phyloP scores from a whole-genome alignment of 148 eudicot genomes.

The Dysphania ambrosioides region DNA sequence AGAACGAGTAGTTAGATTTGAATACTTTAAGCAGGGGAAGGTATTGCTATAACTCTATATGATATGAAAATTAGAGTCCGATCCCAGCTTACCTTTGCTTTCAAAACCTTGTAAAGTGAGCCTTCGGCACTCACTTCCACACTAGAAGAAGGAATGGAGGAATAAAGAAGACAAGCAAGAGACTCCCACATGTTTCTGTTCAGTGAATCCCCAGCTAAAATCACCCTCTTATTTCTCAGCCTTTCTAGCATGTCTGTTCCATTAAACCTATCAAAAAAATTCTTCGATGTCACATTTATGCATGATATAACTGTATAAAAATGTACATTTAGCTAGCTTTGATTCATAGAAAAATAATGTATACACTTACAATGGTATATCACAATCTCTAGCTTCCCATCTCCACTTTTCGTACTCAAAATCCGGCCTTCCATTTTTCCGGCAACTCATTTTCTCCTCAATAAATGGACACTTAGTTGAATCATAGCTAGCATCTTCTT shows the following conservation, averaged over 20 bases:
- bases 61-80: slow-evolving; percentile 39
- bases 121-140: slow-evolving; percentile 28
- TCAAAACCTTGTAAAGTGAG: slow-evolving; percentile 34
- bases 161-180: slow-evolving; percentile 49
- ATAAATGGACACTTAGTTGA: slow-evolving; percentile 6
- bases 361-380: slow-evolving; percentile 9
- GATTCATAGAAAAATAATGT: background rate
- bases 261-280: slow-evolving; percentile 32
- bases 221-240: slow-evolving; percentile 44
- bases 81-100: slow-evolving; percentile 31
- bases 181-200: slow-evolving; percentile 56
- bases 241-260: slow-evolving; percentile 42
- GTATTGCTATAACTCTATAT: too few relatives aligned
- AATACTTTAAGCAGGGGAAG: background rate
- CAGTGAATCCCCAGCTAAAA: slow-evolving; percentile 48
- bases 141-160: slow-evolving; percentile 40
- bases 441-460: slow-evolving; percentile 13
- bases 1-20: too few relatives aligned
- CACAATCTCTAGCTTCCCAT: slow-evolving; percentile 10
- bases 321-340: background rate
- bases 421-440: slow-evolving; percentile 11
- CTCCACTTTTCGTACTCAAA: slow-evolving; percentile 11
- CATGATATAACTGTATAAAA: too few relatives aligned
- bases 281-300: background rate
- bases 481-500: slow-evolving; percentile 9